phyloP scores from a whole-genome alignment of 2,329 filamentous ascomycete genomes.

The Aureobasidium sp. region DNA sequence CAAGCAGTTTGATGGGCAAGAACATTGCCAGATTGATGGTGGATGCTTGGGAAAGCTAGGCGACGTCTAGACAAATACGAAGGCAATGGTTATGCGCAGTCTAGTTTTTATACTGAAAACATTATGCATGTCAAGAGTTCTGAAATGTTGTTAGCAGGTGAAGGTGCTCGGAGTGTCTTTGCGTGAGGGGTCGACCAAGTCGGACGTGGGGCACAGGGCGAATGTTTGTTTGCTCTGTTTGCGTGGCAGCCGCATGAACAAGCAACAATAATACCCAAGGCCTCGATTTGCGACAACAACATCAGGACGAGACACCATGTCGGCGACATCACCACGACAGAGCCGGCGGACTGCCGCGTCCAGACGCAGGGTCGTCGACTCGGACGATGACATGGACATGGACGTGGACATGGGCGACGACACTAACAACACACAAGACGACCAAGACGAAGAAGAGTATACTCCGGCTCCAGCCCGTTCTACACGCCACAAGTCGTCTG shows the following conservation, averaged over 20 bases:
- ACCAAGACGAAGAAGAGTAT: conserved; percentile 65
- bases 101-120: not conserved
- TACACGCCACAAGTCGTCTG: conserved; percentile 47
- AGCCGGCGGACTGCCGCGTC: conserved; percentile 56
- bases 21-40: conserved; percentile 69
- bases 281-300: not conserved
- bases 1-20: conserved; percentile 82
- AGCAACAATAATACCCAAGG: not conserved
- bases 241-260: not conserved
- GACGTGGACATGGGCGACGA: conserved; percentile 23
- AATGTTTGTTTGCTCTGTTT: conserved; percentile 15
- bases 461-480: conserved; percentile 61
- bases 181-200: not conserved
- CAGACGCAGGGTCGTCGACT: conserved; percentile 66
- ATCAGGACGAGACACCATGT: conserved; percentile 26
- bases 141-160: not conserved
- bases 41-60: conserved; percentile 46
- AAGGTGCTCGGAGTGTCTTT: not conserved
- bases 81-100: not conserved
- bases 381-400: conserved; percentile 53
- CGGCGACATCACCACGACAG: conserved; percentile 43
- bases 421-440: conserved; percentile 48
- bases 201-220: not conserved
- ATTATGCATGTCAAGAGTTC: not conserved
- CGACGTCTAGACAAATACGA: not conserved